A percentile compares a stretch with the other conserved stretches of the same genome.
These are phyloP conservation scores for Zygotorulaspora chibaensis DNA, from an alignment of 805 yeast genomes.

Conservation along the genomic window DNA sequence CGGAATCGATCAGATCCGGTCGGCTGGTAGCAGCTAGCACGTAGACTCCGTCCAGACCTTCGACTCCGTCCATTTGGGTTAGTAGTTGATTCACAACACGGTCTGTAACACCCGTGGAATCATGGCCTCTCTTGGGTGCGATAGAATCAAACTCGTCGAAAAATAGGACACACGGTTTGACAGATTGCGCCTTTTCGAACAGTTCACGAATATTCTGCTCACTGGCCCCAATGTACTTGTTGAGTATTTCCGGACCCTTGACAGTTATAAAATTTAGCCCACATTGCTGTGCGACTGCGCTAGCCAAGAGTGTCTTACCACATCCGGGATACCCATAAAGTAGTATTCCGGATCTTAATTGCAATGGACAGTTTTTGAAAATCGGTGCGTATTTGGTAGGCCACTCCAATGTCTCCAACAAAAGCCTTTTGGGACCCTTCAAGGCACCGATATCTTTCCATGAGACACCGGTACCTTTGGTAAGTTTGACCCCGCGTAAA, in stretches of 20 bases:
- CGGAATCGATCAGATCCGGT: constrained; percentile 94
- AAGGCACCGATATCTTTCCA: constrained; percentile 94
- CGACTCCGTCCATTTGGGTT: constrained; percentile 99
- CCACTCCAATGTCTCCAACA: constrained; percentile 92
- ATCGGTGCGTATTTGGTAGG: constrained; percentile 95
- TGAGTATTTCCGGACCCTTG: constrained; percentile 92
- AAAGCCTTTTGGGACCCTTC: constrained; percentile 62
- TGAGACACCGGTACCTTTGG: constrained; percentile 52
- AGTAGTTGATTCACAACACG: constrained; percentile 94
- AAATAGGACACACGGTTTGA: constrained; percentile 87
- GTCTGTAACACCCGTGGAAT: constrained; percentile 96
- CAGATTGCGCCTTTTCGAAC: constrained; percentile 91
- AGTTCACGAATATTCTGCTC: constrained; percentile 92
- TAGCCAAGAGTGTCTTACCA: constrained; percentile 89
- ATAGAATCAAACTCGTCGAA: constrained; percentile 96
- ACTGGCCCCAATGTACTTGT: constrained; percentile 95
- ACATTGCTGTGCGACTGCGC: constrained; percentile 90
- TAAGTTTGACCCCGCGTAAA: constrained; percentile 79
- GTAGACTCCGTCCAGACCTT: constrained; percentile 93
- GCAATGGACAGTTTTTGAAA: constrained; percentile 80
- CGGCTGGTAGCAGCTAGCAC: constrained; percentile 94
- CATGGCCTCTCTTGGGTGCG: constrained; percentile 97
- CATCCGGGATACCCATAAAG: constrained; percentile 97
- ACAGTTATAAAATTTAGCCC: constrained; percentile 90
- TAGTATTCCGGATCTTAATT: constrained; percentile 84